Evolutionary conservation across 1,284 basidiomycete species (phyloP), one percentile per base, ranked within the genome.

Genomic region (Trametes hirsuta): DNA sequence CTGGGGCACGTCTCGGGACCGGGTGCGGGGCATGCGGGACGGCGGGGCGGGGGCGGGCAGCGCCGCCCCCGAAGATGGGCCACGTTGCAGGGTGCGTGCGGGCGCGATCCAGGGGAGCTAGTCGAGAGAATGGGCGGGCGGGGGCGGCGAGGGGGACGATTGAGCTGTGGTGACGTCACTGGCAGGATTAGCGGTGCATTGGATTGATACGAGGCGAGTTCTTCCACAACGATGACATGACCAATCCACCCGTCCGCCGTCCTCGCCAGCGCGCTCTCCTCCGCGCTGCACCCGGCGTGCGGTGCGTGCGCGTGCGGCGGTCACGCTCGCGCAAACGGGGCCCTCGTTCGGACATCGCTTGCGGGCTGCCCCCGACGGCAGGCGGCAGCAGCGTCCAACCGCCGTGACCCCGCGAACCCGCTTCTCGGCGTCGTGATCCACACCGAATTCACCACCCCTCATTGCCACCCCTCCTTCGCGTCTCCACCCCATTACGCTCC

Each of bases 401-500:
- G 47, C 47, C 37, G 49, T 41, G 49, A 50, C 37, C 36, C 30
- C 36, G 37, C 47, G 37, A 44, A 53, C 55, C 48, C 30, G 45
- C 39, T 53, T 47, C 45, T 58, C 58, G 62, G 62, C 52, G 52
- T 36, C n/a, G 40, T 52, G 59, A 64, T 64, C 59, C 59, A 64
- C 48, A 46, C 2, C 49, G 44, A 36, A 46, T 46, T 51, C 37
- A 58, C 56, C 56, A 52, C 56, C 56, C 60, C 55, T 55, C 58
- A 47, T 57, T 53, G 51, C 44, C 57, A 59, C 59, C 54, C 63
- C 52, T 49, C 63, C 47, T 59, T 53, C 49, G 36, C 49, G 39
- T 65, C 63, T 65, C 63, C 63, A 65, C 63, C 63, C 58, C 58
- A 65, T 62, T 65, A 60, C 63, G 57, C 58, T 47, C 35, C 60